phyloP scores from a whole-genome alignment of 495 filamentous ascomycete species.

The Alectoria sarmentosa region DNA sequence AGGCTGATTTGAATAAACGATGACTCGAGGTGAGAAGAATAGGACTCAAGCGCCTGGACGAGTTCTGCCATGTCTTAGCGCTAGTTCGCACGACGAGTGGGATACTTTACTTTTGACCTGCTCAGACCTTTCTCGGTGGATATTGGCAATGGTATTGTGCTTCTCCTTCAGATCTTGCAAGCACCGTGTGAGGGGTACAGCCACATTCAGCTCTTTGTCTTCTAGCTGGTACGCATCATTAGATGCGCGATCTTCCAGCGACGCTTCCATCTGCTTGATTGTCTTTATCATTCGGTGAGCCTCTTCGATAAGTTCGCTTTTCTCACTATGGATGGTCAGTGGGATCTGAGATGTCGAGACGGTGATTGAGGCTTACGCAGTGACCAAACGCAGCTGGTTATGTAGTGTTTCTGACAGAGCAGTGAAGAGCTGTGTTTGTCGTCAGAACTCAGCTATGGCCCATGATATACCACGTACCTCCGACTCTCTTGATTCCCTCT shows the following conservation, averaged over 20 bases:
- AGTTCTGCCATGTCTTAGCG: conserved; percentile 57
- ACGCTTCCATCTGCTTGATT: conserved; percentile 89
- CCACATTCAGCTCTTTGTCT: conserved; percentile 62
- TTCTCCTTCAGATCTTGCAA: conserved; percentile 77
- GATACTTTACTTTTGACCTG: conserved; percentile 77
- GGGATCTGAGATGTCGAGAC: background rate
- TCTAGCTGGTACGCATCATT: conserved; percentile 54
- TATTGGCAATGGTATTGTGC: conserved; percentile 64
- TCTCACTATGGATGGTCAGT: conserved; percentile 54
- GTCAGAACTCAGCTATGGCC: conserved; percentile 21
- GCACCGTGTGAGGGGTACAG: conserved; percentile 73
- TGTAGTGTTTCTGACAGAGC: conserved; percentile 82
- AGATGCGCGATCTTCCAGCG: conserved; percentile 66
- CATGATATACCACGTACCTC: conserved; percentile 48
- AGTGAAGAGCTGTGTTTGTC: conserved; percentile 60
- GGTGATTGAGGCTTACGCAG: conserved; percentile 42
- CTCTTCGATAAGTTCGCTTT: conserved; percentile 77
- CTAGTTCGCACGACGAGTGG: conserved; percentile 18
- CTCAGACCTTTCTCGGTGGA: conserved; percentile 85
- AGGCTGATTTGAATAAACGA: conserved; percentile 74
- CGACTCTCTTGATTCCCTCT: conserved; percentile 78
- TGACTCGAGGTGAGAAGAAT: conserved; percentile 86
- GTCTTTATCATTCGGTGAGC: conserved; percentile 75
- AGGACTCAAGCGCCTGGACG: conserved; percentile 86
- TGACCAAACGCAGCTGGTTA: conserved; percentile 72